phyloP scores from a whole-genome alignment of 1,139 yeast genomes.

The Kodamaea anthophila region DNA sequence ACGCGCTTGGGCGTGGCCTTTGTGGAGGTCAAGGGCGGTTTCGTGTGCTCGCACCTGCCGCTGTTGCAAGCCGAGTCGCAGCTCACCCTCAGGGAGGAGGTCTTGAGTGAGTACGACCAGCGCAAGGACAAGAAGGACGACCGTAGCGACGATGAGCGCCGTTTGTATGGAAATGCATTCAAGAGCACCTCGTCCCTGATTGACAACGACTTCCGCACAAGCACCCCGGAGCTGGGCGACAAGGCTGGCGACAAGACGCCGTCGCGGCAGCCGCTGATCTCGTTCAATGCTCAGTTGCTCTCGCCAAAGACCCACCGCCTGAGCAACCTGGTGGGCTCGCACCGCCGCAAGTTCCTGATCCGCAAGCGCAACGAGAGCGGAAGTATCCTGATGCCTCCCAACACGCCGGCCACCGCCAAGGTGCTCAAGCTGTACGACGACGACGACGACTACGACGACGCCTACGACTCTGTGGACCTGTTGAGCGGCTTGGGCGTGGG shows the following conservation, averaged over 20 bases:
- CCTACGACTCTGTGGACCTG: conserved; percentile 60
- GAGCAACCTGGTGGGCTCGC: conserved; percentile 30
- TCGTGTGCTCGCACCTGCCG: conserved; percentile 72
- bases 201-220: conserved; percentile 13
- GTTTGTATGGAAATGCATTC: conserved; percentile 41
- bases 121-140: conserved; percentile 12
- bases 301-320: conserved; percentile 28
- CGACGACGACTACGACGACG: conserved; percentile 30
- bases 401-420: conserved; percentile 47
- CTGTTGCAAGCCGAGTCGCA: conserved; percentile 23
- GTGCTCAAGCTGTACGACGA: conserved; percentile 33
- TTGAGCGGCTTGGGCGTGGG: conserved; percentile 41
- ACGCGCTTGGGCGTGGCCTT: conserved; percentile 73
- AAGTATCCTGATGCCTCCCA: conserved; percentile 36
- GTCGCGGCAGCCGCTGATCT: conserved; percentile 37
- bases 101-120: conserved; percentile 8
- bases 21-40: conserved; percentile 92
- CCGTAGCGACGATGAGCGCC: conserved; percentile 17
- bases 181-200: conserved; percentile 22
- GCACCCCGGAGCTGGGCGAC: conserved; percentile 28
- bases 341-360: conserved; percentile 58
- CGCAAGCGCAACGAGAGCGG: conserved; percentile 45
- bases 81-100: conserved; percentile 7
- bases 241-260: conserved; percentile 21
- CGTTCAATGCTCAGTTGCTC: conserved; percentile 23